Percentiles rank a stretch among this genome's conserved stretches.
Evolutionary conservation across 2,329 filamentous ascomycete genomes (phyloP).

Genomic region (Rhexocercosporidium sp.): DNA sequence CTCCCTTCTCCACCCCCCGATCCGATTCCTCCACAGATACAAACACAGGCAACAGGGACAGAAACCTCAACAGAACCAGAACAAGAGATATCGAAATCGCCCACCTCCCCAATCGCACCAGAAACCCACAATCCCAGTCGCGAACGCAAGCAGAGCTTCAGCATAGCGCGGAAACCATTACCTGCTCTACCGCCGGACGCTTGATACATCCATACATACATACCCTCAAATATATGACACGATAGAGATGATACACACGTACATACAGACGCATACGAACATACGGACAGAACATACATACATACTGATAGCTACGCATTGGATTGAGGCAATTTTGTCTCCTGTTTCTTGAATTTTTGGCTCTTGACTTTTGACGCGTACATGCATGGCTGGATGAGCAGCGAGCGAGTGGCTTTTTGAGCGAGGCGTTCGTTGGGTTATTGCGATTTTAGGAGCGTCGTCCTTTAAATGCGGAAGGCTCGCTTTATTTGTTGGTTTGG

Average conservation of each 20-base stretch:
- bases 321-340: background rate
- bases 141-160: slow-evolving; percentile 24
- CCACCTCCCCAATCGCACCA: background rate
- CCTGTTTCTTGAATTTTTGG: background rate
- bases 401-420: too few species aligned
- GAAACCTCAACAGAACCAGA: background rate
- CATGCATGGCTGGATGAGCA: too few species aligned
- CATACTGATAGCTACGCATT: background rate
- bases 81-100: background rate
- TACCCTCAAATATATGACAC: background rate
- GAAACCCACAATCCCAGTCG: background rate
- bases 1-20: slow-evolving; percentile 13
- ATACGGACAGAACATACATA: background rate
- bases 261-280: background rate
- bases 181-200: slow-evolving; percentile 45
- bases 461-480: too few species aligned
- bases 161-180: slow-evolving; percentile 48
- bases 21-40: background rate
- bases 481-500: too few species aligned
- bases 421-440: too few species aligned
- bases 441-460: too few species aligned
- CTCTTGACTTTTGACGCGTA: too few species aligned
- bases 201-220: background rate
- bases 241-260: background rate
- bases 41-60: background rate